phyloP scores from a whole-genome alignment of 163 green algal genomes.

The Scenedesmus sp. region DNA sequence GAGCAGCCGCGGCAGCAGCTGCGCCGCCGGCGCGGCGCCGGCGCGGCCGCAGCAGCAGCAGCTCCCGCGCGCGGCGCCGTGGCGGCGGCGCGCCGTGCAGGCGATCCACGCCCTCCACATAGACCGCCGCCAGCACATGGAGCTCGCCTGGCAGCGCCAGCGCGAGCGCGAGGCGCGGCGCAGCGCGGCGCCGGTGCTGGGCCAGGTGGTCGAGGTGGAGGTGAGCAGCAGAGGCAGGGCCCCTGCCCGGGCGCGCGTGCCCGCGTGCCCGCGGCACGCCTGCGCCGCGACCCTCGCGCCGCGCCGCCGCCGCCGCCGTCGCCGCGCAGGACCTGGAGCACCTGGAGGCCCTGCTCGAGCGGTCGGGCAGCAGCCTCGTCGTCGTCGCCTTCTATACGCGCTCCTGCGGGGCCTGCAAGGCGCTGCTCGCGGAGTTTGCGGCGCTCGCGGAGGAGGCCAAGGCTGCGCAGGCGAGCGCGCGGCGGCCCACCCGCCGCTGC shows the following conservation, averaged over 20 bases:
- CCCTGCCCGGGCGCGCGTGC: too few relatives aligned
- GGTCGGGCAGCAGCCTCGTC: constrained; percentile 31
- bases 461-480: too few relatives aligned
- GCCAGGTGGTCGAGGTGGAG: constrained; percentile 21
- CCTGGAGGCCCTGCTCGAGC: constrained; percentile 32
- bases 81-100: background rate
- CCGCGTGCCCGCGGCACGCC: too few relatives aligned
- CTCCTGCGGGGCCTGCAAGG: constrained; percentile 46
- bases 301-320: too few relatives aligned
- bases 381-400: constrained; percentile 39
- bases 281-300: too few relatives aligned
- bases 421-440: constrained; percentile 21
- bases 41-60: background rate
- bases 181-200: too few relatives aligned
- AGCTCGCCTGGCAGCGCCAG: constrained; percentile 37
- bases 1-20: too few relatives aligned
- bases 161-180: constrained; percentile 24
- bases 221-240: too few relatives aligned
- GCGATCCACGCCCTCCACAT: constrained; percentile 30
- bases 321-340: constrained; percentile 46
- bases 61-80: background rate
- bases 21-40: too few relatives aligned
- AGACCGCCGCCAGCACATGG: constrained; percentile 27
- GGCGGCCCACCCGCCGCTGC: too few relatives aligned
- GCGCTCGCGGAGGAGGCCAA: constrained; percentile 13